Percentiles rank a stretch among this genome's conserved stretches.
These are phyloP conservation scores for Linum usitatissimum DNA, from an alignment of 345 rosid genomes.

Conservation along the genomic window DNA sequence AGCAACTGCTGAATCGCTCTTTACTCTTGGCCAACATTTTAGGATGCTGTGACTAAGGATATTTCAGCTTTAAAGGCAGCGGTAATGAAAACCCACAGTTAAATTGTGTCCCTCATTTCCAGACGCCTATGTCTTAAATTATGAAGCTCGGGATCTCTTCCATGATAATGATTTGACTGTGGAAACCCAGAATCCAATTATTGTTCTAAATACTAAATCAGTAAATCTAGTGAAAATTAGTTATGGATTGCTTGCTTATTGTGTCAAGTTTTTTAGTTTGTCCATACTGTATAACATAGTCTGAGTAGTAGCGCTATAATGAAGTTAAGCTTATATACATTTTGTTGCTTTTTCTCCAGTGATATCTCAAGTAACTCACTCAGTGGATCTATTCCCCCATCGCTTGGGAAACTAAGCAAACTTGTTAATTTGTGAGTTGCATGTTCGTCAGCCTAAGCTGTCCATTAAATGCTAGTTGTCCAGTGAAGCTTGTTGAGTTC, in stretches of 20 bases:
- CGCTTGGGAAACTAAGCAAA: conserved; percentile 56
- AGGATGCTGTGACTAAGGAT: too few species aligned
- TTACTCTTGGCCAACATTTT: too few species aligned
- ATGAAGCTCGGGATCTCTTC: neutral
- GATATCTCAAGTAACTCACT: conserved; percentile 77
- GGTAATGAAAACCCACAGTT: too few species aligned
- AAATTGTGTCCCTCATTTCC: too few species aligned
- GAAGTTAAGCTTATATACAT: neutral
- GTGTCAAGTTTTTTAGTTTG: neutral
- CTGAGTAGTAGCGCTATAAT: neutral
- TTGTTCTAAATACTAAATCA: neutral
- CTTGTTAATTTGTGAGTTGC: conserved; percentile 63
- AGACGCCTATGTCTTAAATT: neutral
- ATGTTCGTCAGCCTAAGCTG: conserved; percentile 8
- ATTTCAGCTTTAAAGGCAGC: too few species aligned
- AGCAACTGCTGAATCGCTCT: too few species aligned
- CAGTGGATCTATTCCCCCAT: conserved; percentile 61
- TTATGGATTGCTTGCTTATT: neutral
- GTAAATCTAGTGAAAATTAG: neutral
- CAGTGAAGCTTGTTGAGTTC: neutral
- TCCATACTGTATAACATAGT: too few species aligned
- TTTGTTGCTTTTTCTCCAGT: neutral
- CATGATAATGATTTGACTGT: neutral
- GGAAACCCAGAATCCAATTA: neutral
- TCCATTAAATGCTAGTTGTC: neutral